A percentile compares a stretch with the other conserved stretches of the same genome.
Conservation (phyloP, 805 yeast genomes). For the Schwanniomyces sp. region DNA sequence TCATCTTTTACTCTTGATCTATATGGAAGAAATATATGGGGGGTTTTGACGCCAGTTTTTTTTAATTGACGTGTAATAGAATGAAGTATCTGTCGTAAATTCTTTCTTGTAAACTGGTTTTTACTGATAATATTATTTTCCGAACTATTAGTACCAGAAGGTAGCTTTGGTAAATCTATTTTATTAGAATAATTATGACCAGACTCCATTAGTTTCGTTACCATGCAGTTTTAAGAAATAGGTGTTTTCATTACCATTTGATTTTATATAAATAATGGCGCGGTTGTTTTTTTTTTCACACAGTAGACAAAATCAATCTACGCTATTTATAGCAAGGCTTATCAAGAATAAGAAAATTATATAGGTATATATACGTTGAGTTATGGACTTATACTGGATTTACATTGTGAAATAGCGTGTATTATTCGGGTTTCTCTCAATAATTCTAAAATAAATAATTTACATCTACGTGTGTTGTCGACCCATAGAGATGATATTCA, state of each 20-base stretch:
- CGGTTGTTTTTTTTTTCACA: background rate
- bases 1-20: constrained; percentile 66
- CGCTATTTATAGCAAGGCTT: background rate
- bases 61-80: constrained; percentile 65
- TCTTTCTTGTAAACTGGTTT: constrained; percentile 57
- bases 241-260: background rate
- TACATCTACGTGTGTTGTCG: background rate
- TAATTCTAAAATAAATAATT: background rate
- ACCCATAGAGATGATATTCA: constrained; percentile 1
- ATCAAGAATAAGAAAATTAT: too few relatives aligned
- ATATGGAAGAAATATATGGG: constrained; percentile 74
- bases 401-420: background rate
- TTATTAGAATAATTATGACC: constrained; percentile 4
- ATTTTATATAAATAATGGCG: background rate
- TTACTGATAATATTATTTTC: constrained; percentile 8
- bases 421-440: background rate
- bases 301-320: background rate
- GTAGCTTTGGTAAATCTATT: constrained; percentile 24
- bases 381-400: too few relatives aligned
- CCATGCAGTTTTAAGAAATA: background rate
- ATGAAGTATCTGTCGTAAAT: constrained; percentile 67
- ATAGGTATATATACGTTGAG: too few relatives aligned
- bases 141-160: constrained; percentile 5
- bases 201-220: background rate
- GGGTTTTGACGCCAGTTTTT: constrained; percentile 72